A percentile compares a stretch with the other conserved stretches of the same genome.
Evolutionary conservation across 129 eudicot genomes (phyloP).

Genomic region (Centaurea solstitialis): DNA sequence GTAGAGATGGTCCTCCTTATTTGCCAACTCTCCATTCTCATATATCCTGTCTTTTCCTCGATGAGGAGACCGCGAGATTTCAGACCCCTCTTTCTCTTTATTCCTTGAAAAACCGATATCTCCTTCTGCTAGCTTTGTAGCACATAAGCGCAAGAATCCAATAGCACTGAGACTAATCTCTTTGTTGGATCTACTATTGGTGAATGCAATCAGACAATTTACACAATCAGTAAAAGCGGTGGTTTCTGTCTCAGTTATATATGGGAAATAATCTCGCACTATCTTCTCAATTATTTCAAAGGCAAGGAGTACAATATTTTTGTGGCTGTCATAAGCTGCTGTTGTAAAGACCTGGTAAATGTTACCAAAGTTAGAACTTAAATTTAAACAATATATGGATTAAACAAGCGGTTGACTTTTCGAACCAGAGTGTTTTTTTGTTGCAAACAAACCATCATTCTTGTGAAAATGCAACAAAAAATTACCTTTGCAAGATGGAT

Average conservation of each 20-base stretch:
- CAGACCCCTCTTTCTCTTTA: slow-evolving; percentile 55
- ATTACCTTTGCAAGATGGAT: slow-evolving; percentile 16
- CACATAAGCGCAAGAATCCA: slow-evolving; percentile 62
- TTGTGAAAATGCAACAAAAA: slow-evolving; percentile 15
- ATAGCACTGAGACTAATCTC: slow-evolving; percentile 60
- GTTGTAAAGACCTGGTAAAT: slow-evolving; percentile 82
- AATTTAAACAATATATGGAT: background rate
- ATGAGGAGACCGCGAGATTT: slow-evolving; percentile 47
- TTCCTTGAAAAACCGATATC: slow-evolving; percentile 49
- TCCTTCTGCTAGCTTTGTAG: slow-evolving; percentile 82
- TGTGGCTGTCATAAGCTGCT: slow-evolving; percentile 96
- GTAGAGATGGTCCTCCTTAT: slow-evolving; percentile 61
- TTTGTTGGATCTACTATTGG: slow-evolving; percentile 81
- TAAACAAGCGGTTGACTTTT: background rate
- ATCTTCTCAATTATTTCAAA: slow-evolving; percentile 96
- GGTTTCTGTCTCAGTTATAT: slow-evolving; percentile 95
- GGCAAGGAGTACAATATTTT: slow-evolving; percentile 87
- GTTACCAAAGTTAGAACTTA: slow-evolving; percentile 12
- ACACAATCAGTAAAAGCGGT: slow-evolving; percentile 97
- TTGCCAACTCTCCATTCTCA: slow-evolving; percentile 45
- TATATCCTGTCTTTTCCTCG: slow-evolving; percentile 44
- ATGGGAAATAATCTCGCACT: slow-evolving; percentile 94
- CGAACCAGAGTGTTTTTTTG: background rate
- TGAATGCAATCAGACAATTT: slow-evolving; percentile 92
- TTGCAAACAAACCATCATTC: slow-evolving; percentile 7